Percentiles rank a stretch among this genome's conserved stretches.
Evolutionary conservation across 768 basidiomycete genomes (phyloP).

Genomic region (Mrakia blollopis): DNA sequence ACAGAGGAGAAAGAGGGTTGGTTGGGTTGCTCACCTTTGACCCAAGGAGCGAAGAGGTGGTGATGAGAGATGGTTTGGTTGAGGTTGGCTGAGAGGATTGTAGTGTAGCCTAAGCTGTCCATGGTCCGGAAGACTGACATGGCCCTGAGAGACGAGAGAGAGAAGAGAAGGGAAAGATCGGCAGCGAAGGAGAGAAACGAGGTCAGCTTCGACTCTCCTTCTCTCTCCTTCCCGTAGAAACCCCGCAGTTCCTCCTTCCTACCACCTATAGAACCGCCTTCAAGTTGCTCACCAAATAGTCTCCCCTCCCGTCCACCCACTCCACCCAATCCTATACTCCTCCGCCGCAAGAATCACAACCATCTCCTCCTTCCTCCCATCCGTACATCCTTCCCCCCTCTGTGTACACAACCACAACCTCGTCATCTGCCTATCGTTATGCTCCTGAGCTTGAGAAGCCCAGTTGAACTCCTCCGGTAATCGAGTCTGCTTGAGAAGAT

Average conservation of each 20-base stretch:
- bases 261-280: too few relatives aligned
- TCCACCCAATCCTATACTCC: conserved; percentile 6
- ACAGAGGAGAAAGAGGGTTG: background rate
- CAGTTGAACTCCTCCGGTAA: background rate
- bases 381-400: background rate
- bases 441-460: background rate
- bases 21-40: conserved; percentile 3
- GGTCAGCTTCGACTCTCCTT: background rate
- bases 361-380: background rate
- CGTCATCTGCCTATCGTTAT: background rate
- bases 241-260: background rate
- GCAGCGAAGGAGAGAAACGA: background rate
- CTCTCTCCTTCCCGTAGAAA: background rate
- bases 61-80: conserved; percentile 1
- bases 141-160: background rate
- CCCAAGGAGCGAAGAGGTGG: background rate
- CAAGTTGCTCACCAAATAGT: background rate
- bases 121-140: conserved; percentile 7
- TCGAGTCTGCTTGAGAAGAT: background rate
- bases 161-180: background rate
- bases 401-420: background rate
- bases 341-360: background rate
- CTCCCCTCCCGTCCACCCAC: conserved; percentile 2
- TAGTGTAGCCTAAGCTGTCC: background rate
- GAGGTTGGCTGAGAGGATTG: background rate